A percentile compares a stretch with the other conserved stretches of the same genome.
phyloP scores from a whole-genome alignment of 345 rosid species.

The Citrus unshiu region DNA sequence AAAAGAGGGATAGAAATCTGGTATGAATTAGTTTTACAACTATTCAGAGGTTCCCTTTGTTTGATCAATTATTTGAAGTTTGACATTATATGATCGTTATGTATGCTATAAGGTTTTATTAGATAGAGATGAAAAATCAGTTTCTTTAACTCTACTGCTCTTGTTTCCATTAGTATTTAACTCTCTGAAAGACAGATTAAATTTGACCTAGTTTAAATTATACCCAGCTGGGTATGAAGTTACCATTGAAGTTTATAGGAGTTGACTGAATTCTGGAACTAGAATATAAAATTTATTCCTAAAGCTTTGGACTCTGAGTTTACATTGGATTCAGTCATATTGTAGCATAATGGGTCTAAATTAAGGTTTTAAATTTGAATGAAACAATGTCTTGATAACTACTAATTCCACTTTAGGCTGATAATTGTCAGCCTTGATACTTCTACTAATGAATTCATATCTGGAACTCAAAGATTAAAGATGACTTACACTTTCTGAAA shows the following conservation, averaged over 20 bases:
- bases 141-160: not conserved
- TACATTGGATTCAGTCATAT: not conserved
- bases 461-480: constrained; percentile 2
- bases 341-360: not conserved
- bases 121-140: not conserved
- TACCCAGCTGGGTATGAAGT: not conserved
- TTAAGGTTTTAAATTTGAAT: not conserved
- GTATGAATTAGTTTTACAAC: not conserved
- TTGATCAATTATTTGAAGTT: not conserved
- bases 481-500: constrained; percentile 93
- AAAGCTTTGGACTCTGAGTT: not conserved
- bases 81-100: not conserved
- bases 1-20: not conserved
- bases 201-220: not conserved
- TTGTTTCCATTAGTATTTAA: not conserved
- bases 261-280: not conserved
- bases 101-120: not conserved
- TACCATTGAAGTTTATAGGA: not conserved
- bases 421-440: not conserved
- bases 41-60: not conserved
- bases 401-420: not conserved
- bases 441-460: constrained; percentile 4
- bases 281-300: not conserved
- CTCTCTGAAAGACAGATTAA: not conserved
- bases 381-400: not conserved